These are phyloP conservation scores for Hypoxylon sp. DNA, from an alignment of 2,329 filamentous ascomycete genomes.

Conservation along the genomic window DNA sequence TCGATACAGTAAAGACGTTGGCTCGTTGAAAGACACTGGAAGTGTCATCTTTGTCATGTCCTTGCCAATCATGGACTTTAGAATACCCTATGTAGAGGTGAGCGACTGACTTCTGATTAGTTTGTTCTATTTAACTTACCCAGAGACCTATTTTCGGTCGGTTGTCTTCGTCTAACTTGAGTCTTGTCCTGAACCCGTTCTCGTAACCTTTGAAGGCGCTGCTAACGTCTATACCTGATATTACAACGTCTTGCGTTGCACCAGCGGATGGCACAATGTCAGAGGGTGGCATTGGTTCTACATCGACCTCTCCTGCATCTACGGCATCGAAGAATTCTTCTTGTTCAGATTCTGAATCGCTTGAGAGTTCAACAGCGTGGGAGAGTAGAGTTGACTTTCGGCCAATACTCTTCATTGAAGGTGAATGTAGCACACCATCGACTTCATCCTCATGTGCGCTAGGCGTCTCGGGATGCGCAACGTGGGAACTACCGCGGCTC, in stretches of 20 bases:
- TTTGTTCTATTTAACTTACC: conserved; percentile 72
- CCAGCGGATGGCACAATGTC: conserved; percentile 58
- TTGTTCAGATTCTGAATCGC: conserved; percentile 83
- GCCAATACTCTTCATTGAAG: conserved; percentile 59
- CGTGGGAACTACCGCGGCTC: conserved; percentile 48
- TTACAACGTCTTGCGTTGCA: conserved; percentile 64
- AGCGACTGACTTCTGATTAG: conserved; percentile 38
- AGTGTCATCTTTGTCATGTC: conserved; percentile 99
- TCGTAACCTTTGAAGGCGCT: conserved; percentile 92
- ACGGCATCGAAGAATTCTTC: conserved; percentile 98
- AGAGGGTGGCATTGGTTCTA: conserved; percentile 74
- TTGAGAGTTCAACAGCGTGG: conserved; percentile 79
- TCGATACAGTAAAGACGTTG: conserved; percentile 93
- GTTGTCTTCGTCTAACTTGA: conserved; percentile 93
- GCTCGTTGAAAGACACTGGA: conserved; percentile 98
- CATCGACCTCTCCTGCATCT: conserved; percentile 90
- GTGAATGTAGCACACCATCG: conserved; percentile 58
- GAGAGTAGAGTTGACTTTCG: conserved; percentile 77
- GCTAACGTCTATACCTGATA: conserved; percentile 74
- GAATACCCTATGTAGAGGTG: conserved; percentile 76
- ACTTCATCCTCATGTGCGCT: conserved; percentile 57
- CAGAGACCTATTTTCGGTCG: conserved; percentile 95
- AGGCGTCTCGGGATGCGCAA: conserved; percentile 52
- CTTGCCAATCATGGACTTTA: conserved; percentile 99
- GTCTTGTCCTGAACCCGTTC: conserved; percentile 81